phyloP scores from a whole-genome alignment of 306 rosid species.

The Glycine latifolia region DNA sequence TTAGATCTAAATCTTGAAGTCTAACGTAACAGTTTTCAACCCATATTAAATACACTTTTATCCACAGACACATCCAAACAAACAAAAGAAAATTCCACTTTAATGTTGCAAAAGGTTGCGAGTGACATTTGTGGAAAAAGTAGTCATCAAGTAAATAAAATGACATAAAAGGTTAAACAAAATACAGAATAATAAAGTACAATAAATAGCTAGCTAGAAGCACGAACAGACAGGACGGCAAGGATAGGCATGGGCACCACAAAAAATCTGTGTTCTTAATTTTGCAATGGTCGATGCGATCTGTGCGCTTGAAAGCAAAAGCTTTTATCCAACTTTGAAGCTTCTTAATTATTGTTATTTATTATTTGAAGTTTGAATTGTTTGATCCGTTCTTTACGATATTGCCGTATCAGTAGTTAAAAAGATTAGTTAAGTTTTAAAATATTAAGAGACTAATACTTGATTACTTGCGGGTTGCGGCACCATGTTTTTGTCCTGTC shows the following conservation, averaged over 20 bases:
- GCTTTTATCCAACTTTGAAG: neutral
- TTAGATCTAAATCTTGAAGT: conserved; percentile 5
- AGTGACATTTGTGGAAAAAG: neutral
- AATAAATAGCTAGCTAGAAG: neutral
- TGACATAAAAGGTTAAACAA: neutral
- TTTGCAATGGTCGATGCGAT: neutral
- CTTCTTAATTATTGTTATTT: neutral
- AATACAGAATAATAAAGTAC: neutral
- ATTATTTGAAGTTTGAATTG: neutral
- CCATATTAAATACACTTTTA: neutral
- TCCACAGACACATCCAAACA: neutral
- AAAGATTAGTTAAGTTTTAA: neutral
- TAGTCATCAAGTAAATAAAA: neutral
- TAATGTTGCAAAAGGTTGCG: neutral
- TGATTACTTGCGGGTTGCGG: neutral
- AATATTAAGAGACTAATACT: neutral
- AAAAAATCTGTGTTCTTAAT: conserved; percentile 16
- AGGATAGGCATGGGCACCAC: neutral
- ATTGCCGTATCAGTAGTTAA: too few relatives aligned
- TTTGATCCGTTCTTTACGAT: too few relatives aligned
- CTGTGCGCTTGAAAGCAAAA: neutral
- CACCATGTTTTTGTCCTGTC: neutral
- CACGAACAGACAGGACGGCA: neutral
- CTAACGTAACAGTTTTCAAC: neutral
- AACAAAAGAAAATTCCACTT: neutral